Evolutionary conservation across 495 filamentous ascomycete species (phyloP).

Genomic region (Hypoxylon subgilvum): DNA sequence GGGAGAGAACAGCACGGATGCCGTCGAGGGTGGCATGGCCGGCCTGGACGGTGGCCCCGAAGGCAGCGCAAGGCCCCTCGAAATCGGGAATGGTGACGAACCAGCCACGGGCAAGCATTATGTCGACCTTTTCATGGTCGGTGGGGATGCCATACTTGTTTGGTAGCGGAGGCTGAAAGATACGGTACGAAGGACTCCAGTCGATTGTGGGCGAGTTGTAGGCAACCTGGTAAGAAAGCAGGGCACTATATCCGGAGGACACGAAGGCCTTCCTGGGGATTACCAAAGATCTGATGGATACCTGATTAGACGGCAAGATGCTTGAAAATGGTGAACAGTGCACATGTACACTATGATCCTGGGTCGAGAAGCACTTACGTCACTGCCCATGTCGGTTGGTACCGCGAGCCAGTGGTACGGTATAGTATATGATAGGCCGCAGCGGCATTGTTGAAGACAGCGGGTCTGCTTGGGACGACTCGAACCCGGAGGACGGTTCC

Average conservation of each 20-base stretch:
- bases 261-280: constrained; percentile 41
- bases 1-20: constrained; percentile 49
- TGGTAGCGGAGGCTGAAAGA: constrained; percentile 4
- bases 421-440: constrained; percentile 50
- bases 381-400: constrained; percentile 53
- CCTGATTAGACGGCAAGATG: not conserved
- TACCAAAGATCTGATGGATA: constrained; percentile 41
- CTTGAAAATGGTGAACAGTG: constrained; percentile 12
- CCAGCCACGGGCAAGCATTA: constrained; percentile 17
- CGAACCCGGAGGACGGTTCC: constrained; percentile 54
- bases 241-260: constrained; percentile 23
- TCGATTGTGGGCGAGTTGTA: constrained; percentile 50
- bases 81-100: constrained; percentile 50
- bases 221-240: constrained; percentile 55
- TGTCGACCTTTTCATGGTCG: constrained; percentile 6
- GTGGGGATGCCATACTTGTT: constrained; percentile 11
- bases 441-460: constrained; percentile 1
- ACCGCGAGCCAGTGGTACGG: constrained; percentile 52
- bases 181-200: constrained; percentile 9
- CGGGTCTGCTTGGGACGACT: constrained; percentile 40
- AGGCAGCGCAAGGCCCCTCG: constrained; percentile 52
- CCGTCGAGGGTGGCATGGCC: constrained; percentile 57
- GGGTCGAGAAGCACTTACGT: constrained; percentile 45
- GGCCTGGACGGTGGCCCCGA: constrained; percentile 49
- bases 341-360: no score